These are phyloP conservation scores for Ilyonectria sp. DNA, from an alignment of 2,329 filamentous ascomycete genomes.

Conservation along the genomic window DNA sequence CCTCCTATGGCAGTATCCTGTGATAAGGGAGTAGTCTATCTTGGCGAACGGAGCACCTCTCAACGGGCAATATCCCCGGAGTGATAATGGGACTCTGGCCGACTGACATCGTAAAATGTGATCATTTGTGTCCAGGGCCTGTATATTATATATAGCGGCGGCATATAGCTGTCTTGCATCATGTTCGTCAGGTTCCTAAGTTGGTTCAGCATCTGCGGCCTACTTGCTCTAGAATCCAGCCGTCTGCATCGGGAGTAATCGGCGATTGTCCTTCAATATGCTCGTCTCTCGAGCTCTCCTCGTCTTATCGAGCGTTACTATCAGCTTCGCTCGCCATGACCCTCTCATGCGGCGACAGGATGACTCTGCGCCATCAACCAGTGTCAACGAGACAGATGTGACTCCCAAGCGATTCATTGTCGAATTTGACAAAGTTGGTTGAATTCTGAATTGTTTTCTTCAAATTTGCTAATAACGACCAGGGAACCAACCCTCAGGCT, in stretches of 20 bases:
- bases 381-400: slow-evolving; percentile 1
- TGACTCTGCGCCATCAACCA: neutral
- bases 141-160: neutral
- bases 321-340: neutral
- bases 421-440: neutral
- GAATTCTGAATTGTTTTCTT: neutral
- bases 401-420: slow-evolving; percentile 8
- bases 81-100: neutral
- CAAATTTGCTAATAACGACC: neutral
- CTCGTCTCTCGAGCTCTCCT: neutral
- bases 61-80: neutral
- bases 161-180: neutral
- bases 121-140: neutral
- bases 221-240: neutral
- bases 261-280: neutral
- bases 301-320: slow-evolving; percentile 1
- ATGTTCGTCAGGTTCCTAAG: neutral
- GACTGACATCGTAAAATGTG: neutral
- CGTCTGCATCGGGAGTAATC: neutral
- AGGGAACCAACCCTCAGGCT: neutral
- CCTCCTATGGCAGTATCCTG: neutral
- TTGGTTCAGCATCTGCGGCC: neutral
- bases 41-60: slow-evolving; percentile 5
- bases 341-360: neutral
- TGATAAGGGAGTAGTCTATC: slow-evolving; percentile 5